Evolutionary conservation across 108 stramenopile genomes (phyloP).

Genomic region (Skeletonema marinoi): DNA sequence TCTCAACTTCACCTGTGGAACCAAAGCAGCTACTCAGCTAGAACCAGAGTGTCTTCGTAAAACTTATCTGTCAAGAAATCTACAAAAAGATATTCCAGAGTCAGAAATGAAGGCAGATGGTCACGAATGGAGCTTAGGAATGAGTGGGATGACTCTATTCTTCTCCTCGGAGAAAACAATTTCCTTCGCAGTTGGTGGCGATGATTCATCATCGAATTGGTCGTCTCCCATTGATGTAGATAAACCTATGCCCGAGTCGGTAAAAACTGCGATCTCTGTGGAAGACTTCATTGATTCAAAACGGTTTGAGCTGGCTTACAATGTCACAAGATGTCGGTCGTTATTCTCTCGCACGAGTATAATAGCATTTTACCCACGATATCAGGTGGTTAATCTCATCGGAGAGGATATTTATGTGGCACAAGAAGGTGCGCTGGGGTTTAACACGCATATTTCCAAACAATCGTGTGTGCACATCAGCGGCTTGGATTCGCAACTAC

Average conservation of each 20-base stretch:
- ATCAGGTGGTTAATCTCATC: slow-evolving; percentile 76
- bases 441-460: slow-evolving; percentile 53
- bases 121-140: slow-evolving; percentile 78
- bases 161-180: slow-evolving; percentile 65
- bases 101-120: slow-evolving; percentile 59
- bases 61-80: slow-evolving; percentile 48
- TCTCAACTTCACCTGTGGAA: slow-evolving; percentile 71
- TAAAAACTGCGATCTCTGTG: slow-evolving; percentile 50
- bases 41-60: slow-evolving; percentile 62
- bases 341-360: slow-evolving; percentile 67
- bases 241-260: slow-evolving; percentile 77
- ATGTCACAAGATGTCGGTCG: slow-evolving; percentile 66
- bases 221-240: slow-evolving; percentile 69
- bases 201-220: slow-evolving; percentile 58
- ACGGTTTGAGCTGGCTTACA: slow-evolving; percentile 73
- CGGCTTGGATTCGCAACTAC: slow-evolving; percentile 58
- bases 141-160: slow-evolving; percentile 71
- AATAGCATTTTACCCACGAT: slow-evolving; percentile 70
- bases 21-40: slow-evolving; percentile 62
- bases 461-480: slow-evolving; percentile 69
- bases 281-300: slow-evolving; percentile 61
- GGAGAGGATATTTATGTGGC: slow-evolving; percentile 58
- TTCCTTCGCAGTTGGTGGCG: slow-evolving; percentile 60
- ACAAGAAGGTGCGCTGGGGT: slow-evolving; percentile 64
- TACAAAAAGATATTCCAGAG: slow-evolving; percentile 22